Percentiles rank a stretch among this genome's conserved stretches.
phyloP scores from a whole-genome alignment of 2,329 filamentous ascomycete genomes.

The Magnaporthales sp. region DNA sequence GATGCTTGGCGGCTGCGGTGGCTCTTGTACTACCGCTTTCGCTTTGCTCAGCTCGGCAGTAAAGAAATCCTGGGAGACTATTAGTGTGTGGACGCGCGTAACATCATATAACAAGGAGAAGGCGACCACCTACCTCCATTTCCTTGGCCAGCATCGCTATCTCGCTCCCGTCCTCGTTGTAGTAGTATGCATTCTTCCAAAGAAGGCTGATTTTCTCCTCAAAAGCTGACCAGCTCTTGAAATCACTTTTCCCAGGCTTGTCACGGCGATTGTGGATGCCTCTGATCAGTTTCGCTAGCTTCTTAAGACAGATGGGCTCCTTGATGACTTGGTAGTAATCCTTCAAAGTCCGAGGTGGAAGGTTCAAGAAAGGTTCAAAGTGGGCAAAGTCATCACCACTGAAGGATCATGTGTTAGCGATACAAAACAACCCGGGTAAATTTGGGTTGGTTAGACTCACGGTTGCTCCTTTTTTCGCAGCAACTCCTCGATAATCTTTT shows the following conservation, averaged over 20 bases:
- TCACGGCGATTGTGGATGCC: slow-evolving; percentile 62
- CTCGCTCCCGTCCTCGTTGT: slow-evolving; percentile 86
- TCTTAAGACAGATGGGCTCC: slow-evolving; percentile 70
- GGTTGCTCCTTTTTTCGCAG: slow-evolving; percentile 59
- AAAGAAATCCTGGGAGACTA: slow-evolving; percentile 52
- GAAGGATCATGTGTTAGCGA: slow-evolving; percentile 14
- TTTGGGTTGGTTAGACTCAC: slow-evolving; percentile 27
- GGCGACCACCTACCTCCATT: slow-evolving; percentile 53
- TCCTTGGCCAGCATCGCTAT: slow-evolving; percentile 71
- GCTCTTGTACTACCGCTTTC: slow-evolving; percentile 63
- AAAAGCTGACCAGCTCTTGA: slow-evolving; percentile 75
- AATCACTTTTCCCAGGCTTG: slow-evolving; percentile 55
- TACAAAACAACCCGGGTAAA: not conserved
- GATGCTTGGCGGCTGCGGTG: slow-evolving; percentile 65
- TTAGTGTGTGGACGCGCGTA: not conserved
- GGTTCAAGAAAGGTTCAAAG: slow-evolving; percentile 66
- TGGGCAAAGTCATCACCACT: slow-evolving; percentile 51
- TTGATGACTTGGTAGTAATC: slow-evolving; percentile 84
- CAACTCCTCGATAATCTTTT: slow-evolving; percentile 72
- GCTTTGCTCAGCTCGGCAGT: slow-evolving; percentile 60
- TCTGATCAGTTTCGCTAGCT: slow-evolving; percentile 67
- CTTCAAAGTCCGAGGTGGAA: slow-evolving; percentile 65
- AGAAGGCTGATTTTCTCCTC: slow-evolving; percentile 72
- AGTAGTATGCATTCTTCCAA: slow-evolving; percentile 81
- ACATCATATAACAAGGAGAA: not conserved